Evolutionary conservation across 495 filamentous ascomycete genomes (phyloP).

Genomic region (Hyaloscypha variabilis): DNA sequence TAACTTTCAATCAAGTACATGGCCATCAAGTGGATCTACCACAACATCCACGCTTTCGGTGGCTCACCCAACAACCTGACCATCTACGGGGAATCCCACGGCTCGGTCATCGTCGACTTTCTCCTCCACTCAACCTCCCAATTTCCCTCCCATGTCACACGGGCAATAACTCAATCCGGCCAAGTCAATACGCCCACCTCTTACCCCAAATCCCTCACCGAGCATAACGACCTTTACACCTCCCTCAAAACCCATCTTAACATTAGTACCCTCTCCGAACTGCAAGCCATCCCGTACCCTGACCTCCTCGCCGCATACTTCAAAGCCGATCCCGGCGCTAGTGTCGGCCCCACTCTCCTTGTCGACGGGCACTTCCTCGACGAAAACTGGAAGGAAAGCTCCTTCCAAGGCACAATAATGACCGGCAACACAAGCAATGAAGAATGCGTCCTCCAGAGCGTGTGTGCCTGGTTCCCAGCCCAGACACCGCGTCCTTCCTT

Average conservation of each 20-base stretch:
- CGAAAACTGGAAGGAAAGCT: slow-evolving; percentile 7
- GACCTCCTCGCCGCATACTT: slow-evolving; percentile 11
- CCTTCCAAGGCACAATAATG: slow-evolving; percentile 7
- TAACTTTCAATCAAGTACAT: slow-evolving; percentile 44
- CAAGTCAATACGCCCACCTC: neutral
- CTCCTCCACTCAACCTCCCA: slow-evolving; percentile 7
- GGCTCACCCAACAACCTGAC: slow-evolving; percentile 50
- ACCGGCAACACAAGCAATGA: slow-evolving; percentile 8
- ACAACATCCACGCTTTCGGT: slow-evolving; percentile 56
- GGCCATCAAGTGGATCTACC: slow-evolving; percentile 47
- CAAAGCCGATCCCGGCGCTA: neutral
- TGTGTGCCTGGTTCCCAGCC: neutral
- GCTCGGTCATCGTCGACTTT: slow-evolving; percentile 11
- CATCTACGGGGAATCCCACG: slow-evolving; percentile 52
- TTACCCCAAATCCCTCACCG: slow-evolving; percentile 7
- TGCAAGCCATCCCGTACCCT: neutral
- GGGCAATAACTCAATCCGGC: slow-evolving; percentile 18
- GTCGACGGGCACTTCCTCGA: slow-evolving; percentile 3
- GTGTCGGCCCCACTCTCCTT: neutral
- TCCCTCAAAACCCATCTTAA: neutral
- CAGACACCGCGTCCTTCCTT: neutral
- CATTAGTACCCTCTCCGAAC: slow-evolving; percentile 1
- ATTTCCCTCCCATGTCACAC: neutral
- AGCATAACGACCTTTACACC: neutral
- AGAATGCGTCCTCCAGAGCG: neutral